These are phyloP conservation scores for Lactifluus hygrophoroides DNA, from an alignment of 768 basidiomycete genomes.

Conservation along the genomic window DNA sequence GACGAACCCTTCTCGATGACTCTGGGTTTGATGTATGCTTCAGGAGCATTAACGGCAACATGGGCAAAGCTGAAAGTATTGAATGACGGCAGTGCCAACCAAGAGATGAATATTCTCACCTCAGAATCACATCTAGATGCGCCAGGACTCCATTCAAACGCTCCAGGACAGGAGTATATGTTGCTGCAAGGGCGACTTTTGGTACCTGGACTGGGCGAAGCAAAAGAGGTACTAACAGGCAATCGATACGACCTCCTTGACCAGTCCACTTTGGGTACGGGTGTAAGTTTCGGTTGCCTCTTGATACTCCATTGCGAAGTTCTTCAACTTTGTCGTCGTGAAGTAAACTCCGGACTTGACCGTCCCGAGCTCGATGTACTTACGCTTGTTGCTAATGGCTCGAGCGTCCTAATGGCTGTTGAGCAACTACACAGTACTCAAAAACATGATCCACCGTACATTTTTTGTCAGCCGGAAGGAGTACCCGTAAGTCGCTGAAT, in stretches of 20 bases:
- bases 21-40: slow-evolving; percentile 81
- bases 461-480: slow-evolving; percentile 89
- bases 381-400: slow-evolving; percentile 48
- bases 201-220: neutral
- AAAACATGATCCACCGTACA: slow-evolving; percentile 36
- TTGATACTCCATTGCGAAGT: slow-evolving; percentile 60
- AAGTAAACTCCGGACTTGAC: slow-evolving; percentile 86
- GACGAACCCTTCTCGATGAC: slow-evolving; percentile 63
- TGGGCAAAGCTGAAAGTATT: slow-evolving; percentile 66
- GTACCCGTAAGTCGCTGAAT: slow-evolving; percentile 81
- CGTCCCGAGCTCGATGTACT: slow-evolving; percentile 78
- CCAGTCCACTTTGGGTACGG: slow-evolving; percentile 68
- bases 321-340: slow-evolving; percentile 68
- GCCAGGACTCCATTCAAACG: slow-evolving; percentile 76
- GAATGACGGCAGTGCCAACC: neutral
- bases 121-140: slow-evolving; percentile 83
- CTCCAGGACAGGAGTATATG: slow-evolving; percentile 86
- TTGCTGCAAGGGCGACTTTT: slow-evolving; percentile 44
- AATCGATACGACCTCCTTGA: slow-evolving; percentile 88
- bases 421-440: neutral
- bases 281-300: slow-evolving; percentile 63
- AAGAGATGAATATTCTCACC: slow-evolving; percentile 36
- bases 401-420: slow-evolving; percentile 61
- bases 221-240: slow-evolving; percentile 47
- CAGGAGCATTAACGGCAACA: slow-evolving; percentile 79